Conservation (phyloP, 352 stramenopile genomes). For the Elongisporangium undulatum region DNA sequence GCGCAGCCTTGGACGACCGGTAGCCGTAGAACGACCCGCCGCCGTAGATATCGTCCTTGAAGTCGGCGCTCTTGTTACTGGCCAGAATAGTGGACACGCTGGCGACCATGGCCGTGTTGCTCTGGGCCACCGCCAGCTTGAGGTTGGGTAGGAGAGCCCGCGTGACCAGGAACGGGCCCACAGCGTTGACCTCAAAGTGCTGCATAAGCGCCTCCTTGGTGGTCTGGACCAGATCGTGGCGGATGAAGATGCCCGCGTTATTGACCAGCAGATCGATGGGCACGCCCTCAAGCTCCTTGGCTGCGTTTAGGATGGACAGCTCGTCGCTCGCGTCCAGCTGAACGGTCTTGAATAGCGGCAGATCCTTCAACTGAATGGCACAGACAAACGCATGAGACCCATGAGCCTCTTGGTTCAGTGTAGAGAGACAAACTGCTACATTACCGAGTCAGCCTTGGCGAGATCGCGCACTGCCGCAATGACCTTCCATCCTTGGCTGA, state of each 20-base stretch:
- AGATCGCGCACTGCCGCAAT: conserved; percentile 14
- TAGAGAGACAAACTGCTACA: no score
- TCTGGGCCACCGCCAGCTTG: conserved; percentile 14
- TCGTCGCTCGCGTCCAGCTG: conserved; percentile 39
- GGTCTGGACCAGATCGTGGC: conserved; percentile 15
- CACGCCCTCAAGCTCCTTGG: conserved; percentile 29
- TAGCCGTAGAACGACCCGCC: conserved; percentile 31
- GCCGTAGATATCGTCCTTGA: conserved; percentile 14
- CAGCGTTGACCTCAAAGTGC: conserved; percentile 52
- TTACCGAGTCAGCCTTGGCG: conserved; percentile 13
- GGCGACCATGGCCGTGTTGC: conserved; percentile 27
- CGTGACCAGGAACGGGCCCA: conserved; percentile 51
- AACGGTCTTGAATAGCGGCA: conserved; percentile 31
- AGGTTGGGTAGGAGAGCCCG: conserved; percentile 38
- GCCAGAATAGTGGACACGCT: conserved; percentile 17
- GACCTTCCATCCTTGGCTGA: conserved; percentile 20
- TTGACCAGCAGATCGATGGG: conserved; percentile 59
- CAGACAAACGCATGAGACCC: no score
- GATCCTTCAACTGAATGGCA: conserved; percentile 13
- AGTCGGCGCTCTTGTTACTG: conserved; percentile 2
- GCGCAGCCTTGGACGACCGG: conserved; percentile 40
- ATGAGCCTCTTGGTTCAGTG: no score
- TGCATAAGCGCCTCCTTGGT: conserved; percentile 38
- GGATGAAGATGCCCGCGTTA: conserved; percentile 38
- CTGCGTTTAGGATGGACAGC: conserved; percentile 28